Evolutionary conservation across 2,329 filamentous ascomycete species (phyloP).

Genomic region (Didymella sp.): DNA sequence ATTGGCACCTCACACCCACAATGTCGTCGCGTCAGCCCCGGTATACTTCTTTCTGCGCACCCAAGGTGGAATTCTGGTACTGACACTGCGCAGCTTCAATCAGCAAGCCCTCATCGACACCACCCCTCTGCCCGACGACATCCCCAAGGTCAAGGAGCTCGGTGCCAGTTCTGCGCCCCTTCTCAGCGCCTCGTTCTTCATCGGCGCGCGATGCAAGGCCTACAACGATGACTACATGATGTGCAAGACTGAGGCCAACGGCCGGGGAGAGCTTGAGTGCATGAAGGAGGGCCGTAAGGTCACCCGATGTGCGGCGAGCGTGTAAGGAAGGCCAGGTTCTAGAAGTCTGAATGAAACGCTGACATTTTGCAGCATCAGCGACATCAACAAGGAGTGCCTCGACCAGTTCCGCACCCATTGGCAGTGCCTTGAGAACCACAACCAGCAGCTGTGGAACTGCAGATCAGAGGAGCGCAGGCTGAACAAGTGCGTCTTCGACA

Average conservation of each 20-base stretch:
- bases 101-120: conserved; percentile 93
- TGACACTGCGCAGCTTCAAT: conserved; percentile 75
- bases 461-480: conserved; percentile 84
- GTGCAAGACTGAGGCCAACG: conserved; percentile 95
- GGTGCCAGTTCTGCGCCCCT: conserved; percentile 92
- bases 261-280: conserved; percentile 90
- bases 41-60: conserved; percentile 50
- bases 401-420: conserved; percentile 92
- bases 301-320: conserved; percentile 92
- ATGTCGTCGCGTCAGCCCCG: conserved; percentile 68
- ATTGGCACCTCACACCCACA: conserved; percentile 52
- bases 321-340: conserved; percentile 63
- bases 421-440: conserved; percentile 95
- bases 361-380: conserved; percentile 71
- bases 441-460: conserved; percentile 98
- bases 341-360: not conserved
- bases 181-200: conserved; percentile 92
- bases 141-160: conserved; percentile 92
- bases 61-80: conserved; percentile 20
- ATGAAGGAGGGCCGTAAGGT: conserved; percentile 96
- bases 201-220: conserved; percentile 89
- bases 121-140: conserved; percentile 88
- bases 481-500: conserved; percentile 95
- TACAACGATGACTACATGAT: conserved; percentile 99
- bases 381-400: conserved; percentile 95